Evolutionary conservation across 306 rosid species (phyloP), one percentile per base, ranked within the genome.

Genomic region (Quercus parvula): DNA sequence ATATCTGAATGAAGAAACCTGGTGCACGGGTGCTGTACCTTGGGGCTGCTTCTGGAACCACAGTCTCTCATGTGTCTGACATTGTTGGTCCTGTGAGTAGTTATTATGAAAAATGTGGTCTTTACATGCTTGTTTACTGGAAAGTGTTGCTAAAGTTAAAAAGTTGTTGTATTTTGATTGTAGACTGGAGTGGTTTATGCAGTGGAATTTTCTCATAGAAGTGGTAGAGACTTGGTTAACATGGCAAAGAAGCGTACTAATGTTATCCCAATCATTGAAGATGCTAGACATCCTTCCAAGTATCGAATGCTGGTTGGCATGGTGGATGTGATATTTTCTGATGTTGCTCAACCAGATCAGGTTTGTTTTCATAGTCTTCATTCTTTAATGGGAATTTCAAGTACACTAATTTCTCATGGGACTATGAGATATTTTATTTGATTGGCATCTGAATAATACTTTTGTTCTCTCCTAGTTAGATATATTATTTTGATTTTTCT

Each of bases 251-350:
- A 93, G 82, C 88, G 97, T 0, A 95, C 99, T 0, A 93, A 96
- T 90, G 76, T 96, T 20, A 93, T 93, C 2, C 99, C 98, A 30
- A 93, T 96, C 54, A 90, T 96, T 76, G 99, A 93, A 80, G 99
- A 96, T 88, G 99, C 99, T 9, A 96, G 99, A 38, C 96, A 96
- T 86, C 99, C 97, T 12, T 87, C 94, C 2, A 96, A 91, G 71
- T 96, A 96, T 49, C 54, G 54, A 10, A 91, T 91, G 97, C 81
- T 96, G 75, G 94, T 96, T 64, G 97, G 97, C 64, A 96, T 96
- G 97, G 99, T 96, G n/a, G 99, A 96, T 88, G 97, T 96, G 11
- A 86, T 96, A 68, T 96, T 96, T 88, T 93, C 99, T 51, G 99
- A 96, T 86, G 99, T 49, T 83, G 99, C 99, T 49, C 54, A 49